These are phyloP conservation scores for Aspergillus coremiiformis DNA, from an alignment of 495 filamentous ascomycete species.

Conservation along the genomic window DNA sequence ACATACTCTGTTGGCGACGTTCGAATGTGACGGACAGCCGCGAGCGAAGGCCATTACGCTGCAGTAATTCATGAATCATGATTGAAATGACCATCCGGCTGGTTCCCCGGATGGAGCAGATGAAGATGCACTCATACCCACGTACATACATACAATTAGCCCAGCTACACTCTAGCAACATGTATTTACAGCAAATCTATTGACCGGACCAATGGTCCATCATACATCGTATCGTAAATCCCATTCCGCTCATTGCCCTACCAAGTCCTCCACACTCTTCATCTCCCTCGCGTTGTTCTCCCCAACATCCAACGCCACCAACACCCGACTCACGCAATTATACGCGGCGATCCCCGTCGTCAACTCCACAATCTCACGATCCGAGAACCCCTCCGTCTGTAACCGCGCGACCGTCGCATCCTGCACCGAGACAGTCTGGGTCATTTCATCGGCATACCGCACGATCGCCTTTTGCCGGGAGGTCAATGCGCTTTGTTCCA, in stretches of 20 bases:
- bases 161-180: too few species aligned
- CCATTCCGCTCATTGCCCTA: too few species aligned
- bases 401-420: conserved; percentile 55
- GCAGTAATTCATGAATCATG: conserved; percentile 4
- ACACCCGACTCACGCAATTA: conserved; percentile 78
- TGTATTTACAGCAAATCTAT: too few species aligned
- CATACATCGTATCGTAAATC: too few species aligned
- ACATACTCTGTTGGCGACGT: conserved; percentile 31
- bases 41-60: conserved; percentile 29
- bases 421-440: conserved; percentile 44
- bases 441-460: conserved; percentile 35
- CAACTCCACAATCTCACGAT: conserved; percentile 58
- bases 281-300: conserved; percentile 39
- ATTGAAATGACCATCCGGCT: background rate
- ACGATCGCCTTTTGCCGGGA: conserved; percentile 49
- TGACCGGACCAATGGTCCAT: too few species aligned
- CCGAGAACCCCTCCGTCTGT: conserved; percentile 44
- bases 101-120: too few species aligned
- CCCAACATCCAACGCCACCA: conserved; percentile 73
- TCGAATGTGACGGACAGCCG: conserved; percentile 33
- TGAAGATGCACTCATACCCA: too few species aligned
- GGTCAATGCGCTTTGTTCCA: conserved; percentile 37
- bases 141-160: too few species aligned
- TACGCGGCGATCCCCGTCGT: conserved; percentile 74
- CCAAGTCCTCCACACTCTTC: conserved; percentile 37